Evolutionary conservation across 257 asterid genomes (phyloP).

Genomic region (Gynochthodes officinalis): DNA sequence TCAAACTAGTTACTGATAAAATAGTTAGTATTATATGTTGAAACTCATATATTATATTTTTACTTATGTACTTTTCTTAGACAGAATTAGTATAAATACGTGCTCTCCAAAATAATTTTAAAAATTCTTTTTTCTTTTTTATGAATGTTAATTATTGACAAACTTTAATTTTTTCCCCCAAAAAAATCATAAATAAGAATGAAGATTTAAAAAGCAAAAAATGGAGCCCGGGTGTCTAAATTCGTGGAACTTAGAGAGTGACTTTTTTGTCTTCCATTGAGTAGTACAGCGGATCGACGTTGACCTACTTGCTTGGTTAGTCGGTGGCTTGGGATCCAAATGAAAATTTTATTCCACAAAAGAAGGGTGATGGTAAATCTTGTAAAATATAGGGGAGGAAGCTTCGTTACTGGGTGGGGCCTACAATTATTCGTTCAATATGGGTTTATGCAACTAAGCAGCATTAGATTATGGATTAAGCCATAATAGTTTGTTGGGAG

Average conservation of each 20-base stretch:
- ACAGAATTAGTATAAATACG: too few relatives aligned
- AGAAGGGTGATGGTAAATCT: not conserved
- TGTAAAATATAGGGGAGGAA: not conserved
- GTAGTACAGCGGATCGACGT: too few relatives aligned
- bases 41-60: too few relatives aligned
- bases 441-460: not conserved
- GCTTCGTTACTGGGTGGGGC: not conserved
- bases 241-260: not conserved
- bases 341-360: not conserved
- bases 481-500: not conserved
- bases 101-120: too few relatives aligned
- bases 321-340: conserved; percentile 6
- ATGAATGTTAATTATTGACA: too few relatives aligned
- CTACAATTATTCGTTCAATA: not conserved
- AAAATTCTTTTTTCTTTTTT: too few relatives aligned
- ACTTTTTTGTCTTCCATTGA: too few relatives aligned
- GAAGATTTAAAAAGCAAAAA: not conserved
- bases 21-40: too few relatives aligned
- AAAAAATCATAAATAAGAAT: not conserved
- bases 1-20: too few relatives aligned
- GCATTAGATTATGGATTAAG: not conserved
- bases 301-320: conserved; percentile 13
- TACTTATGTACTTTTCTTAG: too few relatives aligned
- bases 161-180: too few relatives aligned
- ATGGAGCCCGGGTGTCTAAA: not conserved